phyloP scores from a whole-genome alignment of 352 stramenopile genomes.

The Phytophthora pluvialis region DNA sequence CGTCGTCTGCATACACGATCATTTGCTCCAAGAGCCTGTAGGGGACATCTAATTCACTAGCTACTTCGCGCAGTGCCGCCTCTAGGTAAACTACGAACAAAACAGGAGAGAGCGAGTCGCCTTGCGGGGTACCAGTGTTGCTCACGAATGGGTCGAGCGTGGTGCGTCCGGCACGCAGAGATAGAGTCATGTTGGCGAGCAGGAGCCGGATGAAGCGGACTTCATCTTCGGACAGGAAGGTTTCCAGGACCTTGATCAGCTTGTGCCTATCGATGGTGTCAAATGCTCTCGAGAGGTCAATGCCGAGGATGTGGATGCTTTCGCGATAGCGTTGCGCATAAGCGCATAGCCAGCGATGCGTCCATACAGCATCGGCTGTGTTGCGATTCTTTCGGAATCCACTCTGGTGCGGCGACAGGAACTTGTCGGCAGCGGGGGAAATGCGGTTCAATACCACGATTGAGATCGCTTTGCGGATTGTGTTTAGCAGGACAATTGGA shows the following conservation, averaged over 20 bases:
- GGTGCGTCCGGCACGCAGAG: neutral
- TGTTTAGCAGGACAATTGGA: conserved; percentile 9
- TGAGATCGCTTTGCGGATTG: conserved; percentile 9
- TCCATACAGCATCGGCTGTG: conserved; percentile 14
- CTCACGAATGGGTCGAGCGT: neutral
- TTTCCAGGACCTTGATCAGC: neutral
- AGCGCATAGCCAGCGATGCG: conserved; percentile 8
- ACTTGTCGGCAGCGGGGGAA: neutral
- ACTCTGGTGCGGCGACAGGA: conserved; percentile 6
- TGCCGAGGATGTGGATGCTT: conserved; percentile 9
- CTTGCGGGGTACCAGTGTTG: conserved; percentile 14
- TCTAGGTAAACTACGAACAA: conserved; percentile 14
- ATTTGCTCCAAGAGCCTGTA: conserved; percentile 10
- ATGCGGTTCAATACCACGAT: conserved; percentile 3
- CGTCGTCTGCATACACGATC: conserved; percentile 19
- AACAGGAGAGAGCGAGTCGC: conserved; percentile 11
- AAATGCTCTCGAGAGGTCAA: conserved; percentile 16
- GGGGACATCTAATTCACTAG: neutral
- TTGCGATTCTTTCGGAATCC: conserved; percentile 4
- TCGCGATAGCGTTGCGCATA: conserved; percentile 4
- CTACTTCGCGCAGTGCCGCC: conserved; percentile 8
- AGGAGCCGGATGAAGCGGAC: conserved; percentile 3
- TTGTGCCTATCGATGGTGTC: conserved; percentile 12
- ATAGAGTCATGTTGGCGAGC: conserved; percentile 1
- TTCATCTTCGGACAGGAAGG: neutral